Percentiles rank a stretch among this genome's conserved stretches.
phyloP scores from a whole-genome alignment of 2,329 filamentous ascomycete species.

The Verticillium albo-atrum region DNA sequence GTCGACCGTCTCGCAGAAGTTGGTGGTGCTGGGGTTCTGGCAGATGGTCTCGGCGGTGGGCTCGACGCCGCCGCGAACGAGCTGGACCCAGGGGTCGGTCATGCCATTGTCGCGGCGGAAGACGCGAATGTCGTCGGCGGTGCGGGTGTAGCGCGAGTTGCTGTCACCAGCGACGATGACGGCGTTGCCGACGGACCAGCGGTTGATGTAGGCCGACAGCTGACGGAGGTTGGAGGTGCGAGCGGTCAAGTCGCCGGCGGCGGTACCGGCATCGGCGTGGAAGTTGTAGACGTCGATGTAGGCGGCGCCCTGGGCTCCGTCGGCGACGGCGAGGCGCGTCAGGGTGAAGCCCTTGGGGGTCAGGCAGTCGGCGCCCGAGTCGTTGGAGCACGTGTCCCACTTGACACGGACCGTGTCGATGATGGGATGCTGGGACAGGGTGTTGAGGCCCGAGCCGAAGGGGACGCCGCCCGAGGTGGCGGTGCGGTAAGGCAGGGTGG shows the following conservation, averaged over 20 bases:
- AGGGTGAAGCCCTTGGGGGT: conserved; percentile 68
- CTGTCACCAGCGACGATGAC: conserved; percentile 63
- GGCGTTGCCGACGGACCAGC: conserved; percentile 53
- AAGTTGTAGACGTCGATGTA: conserved; percentile 63
- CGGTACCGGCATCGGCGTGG: conserved; percentile 60
- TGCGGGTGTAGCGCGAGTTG: conserved; percentile 59
- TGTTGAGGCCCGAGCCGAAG: conserved; percentile 62
- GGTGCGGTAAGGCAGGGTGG: conserved; percentile 56
- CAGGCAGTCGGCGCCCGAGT: conserved; percentile 54
- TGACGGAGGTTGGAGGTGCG: conserved; percentile 57
- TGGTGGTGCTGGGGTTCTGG: conserved; percentile 49
- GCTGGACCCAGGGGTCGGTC: conserved; percentile 56
- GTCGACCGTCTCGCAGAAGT: conserved; percentile 61
- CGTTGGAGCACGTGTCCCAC: conserved; percentile 55
- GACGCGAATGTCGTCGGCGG: conserved; percentile 45
- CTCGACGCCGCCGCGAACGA: conserved; percentile 40
- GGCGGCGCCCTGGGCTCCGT: conserved; percentile 37
- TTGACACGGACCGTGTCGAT: conserved; percentile 50
- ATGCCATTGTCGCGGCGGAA: conserved; percentile 48
- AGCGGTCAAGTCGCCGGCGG: conserved; percentile 46
- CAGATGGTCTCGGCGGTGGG: conserved; percentile 45
- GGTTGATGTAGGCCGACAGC: conserved; percentile 51
- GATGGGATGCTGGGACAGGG: conserved; percentile 52
- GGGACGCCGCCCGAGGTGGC: conserved; percentile 60
- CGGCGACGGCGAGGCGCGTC: conserved; percentile 51